Evolutionary conservation across 2,329 filamentous ascomycete genomes (phyloP).

Genomic region (Penicillium sp.): DNA sequence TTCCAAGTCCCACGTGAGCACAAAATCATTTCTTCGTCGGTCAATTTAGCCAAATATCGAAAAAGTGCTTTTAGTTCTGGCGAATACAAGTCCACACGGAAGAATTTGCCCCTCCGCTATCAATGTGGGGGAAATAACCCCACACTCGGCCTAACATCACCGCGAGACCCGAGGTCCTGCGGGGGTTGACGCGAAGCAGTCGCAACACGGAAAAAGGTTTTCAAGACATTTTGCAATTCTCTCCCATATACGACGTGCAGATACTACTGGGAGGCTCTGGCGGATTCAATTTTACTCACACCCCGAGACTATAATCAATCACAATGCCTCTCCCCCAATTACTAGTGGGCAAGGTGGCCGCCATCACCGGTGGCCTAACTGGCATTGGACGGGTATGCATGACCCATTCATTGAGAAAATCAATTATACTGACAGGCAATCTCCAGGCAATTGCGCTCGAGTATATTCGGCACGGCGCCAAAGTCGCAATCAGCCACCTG

Average conservation of each 20-base stretch:
- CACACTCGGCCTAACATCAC: conserved; percentile 33
- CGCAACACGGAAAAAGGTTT: background rate
- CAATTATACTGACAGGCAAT: background rate
- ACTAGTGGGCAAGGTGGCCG: conserved; percentile 72
- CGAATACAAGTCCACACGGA: background rate
- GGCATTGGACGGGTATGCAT: conserved; percentile 68
- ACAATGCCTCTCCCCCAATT: conserved; percentile 47
- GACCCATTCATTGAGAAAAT: background rate
- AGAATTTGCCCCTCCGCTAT: background rate
- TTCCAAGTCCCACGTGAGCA: background rate
- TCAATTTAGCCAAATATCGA: background rate
- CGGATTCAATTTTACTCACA: background rate
- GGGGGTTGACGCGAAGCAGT: conserved; percentile 6
- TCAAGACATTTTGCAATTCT: background rate
- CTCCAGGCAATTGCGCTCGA: conserved; percentile 71
- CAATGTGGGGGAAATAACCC: conserved; percentile 18
- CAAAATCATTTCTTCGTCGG: background rate
- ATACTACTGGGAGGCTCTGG: background rate
- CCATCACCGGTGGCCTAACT: conserved; percentile 83
- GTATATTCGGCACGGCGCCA: conserved; percentile 74
- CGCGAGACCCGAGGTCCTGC: conserved; percentile 30
- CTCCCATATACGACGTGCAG: background rate
- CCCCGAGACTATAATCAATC: background rate
- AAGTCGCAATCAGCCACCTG: conserved; percentile 78
- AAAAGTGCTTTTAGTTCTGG: background rate